A percentile compares a stretch with the other conserved stretches of the same genome.
These are phyloP conservation scores for Penicillium flavigenum DNA, from an alignment of 495 filamentous ascomycete genomes.

Conservation along the genomic window DNA sequence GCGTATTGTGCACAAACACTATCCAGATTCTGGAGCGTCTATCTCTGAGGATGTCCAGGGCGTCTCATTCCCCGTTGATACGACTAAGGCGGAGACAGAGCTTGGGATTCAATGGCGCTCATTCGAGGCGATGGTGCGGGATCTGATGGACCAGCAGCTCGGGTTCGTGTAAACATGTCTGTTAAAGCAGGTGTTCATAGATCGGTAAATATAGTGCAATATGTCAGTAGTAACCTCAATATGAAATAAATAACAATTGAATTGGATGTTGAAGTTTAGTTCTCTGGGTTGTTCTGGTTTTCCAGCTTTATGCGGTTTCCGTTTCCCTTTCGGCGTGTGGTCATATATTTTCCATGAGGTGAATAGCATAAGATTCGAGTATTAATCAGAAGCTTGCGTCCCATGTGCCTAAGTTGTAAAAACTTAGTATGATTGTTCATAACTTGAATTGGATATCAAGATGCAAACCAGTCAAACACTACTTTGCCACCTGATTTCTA, in stretches of 20 bases:
- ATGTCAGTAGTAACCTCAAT: not conserved
- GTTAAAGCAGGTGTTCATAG: not conserved
- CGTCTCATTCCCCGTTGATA: constrained; percentile 49
- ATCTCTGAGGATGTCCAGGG: constrained; percentile 22
- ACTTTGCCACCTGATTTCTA: constrained; percentile 16
- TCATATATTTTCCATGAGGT: not conserved
- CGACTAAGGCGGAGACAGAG: constrained; percentile 53
- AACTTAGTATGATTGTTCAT: not conserved
- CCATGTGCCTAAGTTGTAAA: not conserved
- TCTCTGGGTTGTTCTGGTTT: not conserved
- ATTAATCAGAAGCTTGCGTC: not conserved
- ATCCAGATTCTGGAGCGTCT: constrained; percentile 28
- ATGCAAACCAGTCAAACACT: constrained; percentile 16
- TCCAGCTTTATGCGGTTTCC: not conserved
- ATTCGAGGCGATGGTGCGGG: constrained; percentile 32
- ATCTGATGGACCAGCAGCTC: constrained; percentile 43
- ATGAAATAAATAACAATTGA: not conserved
- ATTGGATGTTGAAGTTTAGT: not conserved
- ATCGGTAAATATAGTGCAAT: not conserved
- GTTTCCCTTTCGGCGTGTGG: not conserved
- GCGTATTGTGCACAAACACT: constrained; percentile 28
- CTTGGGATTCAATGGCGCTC: constrained; percentile 38
- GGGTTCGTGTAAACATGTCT: constrained; percentile 8
- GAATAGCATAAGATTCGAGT: not conserved
- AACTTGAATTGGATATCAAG: not conserved